These are phyloP conservation scores for Ustilago shanxiensis DNA, from an alignment of 1,284 basidiomycete species.

Conservation along the genomic window DNA sequence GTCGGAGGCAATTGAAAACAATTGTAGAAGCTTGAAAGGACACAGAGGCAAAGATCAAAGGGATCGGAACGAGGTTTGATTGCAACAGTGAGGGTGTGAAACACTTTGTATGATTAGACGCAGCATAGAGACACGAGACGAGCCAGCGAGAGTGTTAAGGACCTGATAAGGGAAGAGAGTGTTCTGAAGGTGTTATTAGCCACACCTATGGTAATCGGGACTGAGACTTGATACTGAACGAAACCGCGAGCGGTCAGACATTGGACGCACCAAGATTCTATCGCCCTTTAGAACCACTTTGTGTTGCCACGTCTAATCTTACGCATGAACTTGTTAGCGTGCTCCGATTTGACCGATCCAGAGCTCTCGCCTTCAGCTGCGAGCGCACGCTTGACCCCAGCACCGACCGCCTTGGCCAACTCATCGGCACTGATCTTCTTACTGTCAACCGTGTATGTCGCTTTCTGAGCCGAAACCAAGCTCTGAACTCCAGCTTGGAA, in stretches of 20 bases:
- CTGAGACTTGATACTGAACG: background rate
- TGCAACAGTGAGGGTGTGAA: background rate
- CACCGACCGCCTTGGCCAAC: constrained; percentile 6
- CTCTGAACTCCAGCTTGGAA: constrained; percentile 26
- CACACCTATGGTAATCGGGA: background rate
- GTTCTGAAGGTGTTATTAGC: background rate
- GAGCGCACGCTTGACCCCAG: constrained; percentile 16
- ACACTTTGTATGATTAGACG: background rate
- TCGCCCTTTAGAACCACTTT: constrained; percentile 1
- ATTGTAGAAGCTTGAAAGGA: too few species aligned
- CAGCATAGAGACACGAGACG: background rate
- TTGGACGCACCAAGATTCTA: background rate
- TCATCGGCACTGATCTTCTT: constrained; percentile 19
- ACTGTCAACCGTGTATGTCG: constrained; percentile 23
- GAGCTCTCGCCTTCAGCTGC: background rate
- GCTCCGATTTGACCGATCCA: background rate
- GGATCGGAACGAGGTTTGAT: background rate
- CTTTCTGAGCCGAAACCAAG: constrained; percentile 6
- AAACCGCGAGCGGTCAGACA: background rate
- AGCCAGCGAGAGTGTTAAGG: background rate
- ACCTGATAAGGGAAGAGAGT: background rate
- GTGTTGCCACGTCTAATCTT: constrained; percentile 11
- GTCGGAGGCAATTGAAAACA: too few species aligned
- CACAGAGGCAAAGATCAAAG: too few species aligned
- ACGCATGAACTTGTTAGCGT: constrained; percentile 15